phyloP scores from a whole-genome alignment of 371 early-diverging fungal species.

The Actinomortierella ambigua region DNA sequence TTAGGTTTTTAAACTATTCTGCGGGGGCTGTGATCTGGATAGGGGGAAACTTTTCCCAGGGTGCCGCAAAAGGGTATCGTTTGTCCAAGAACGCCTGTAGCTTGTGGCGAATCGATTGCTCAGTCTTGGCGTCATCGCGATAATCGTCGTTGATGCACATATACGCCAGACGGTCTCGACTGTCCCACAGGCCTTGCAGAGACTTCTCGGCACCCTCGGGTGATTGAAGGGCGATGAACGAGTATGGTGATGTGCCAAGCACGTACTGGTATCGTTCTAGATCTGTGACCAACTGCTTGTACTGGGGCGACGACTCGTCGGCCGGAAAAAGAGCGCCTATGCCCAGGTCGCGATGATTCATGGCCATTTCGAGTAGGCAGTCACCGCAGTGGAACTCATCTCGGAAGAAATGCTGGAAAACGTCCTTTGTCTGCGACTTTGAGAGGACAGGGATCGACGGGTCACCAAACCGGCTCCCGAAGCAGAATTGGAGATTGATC shows the following conservation, averaged over 20 bases:
- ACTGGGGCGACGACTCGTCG: conserved; percentile 19
- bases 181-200: conserved; percentile 10
- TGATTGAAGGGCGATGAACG: conserved; percentile 19
- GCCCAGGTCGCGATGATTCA: conserved; percentile 20
- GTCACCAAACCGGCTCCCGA: conserved; percentile 17
- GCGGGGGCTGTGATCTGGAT: not conserved
- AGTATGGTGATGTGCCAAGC: conserved; percentile 34
- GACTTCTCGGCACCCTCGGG: conserved; percentile 4
- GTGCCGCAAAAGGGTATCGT: conserved; percentile 16
- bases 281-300: conserved; percentile 5
- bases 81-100: conserved; percentile 19
- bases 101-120: not conserved
- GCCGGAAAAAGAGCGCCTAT: conserved; percentile 29
- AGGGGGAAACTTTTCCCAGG: conserved; percentile 16
- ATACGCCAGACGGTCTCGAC: conserved; percentile 10
- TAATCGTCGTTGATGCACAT: conserved; percentile 43
- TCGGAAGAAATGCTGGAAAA: conserved; percentile 28
- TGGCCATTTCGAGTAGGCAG: conserved; percentile 35
- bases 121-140: conserved; percentile 4
- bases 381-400: conserved; percentile 39
- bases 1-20: too few species aligned
- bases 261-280: conserved; percentile 28
- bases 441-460: not conserved
- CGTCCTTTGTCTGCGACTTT: not conserved
- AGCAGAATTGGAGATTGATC: conserved; percentile 19